Base-by-base conservation (phyloP, 1,139 yeast genomes). In the Magnusiomyces sp. region DNA sequence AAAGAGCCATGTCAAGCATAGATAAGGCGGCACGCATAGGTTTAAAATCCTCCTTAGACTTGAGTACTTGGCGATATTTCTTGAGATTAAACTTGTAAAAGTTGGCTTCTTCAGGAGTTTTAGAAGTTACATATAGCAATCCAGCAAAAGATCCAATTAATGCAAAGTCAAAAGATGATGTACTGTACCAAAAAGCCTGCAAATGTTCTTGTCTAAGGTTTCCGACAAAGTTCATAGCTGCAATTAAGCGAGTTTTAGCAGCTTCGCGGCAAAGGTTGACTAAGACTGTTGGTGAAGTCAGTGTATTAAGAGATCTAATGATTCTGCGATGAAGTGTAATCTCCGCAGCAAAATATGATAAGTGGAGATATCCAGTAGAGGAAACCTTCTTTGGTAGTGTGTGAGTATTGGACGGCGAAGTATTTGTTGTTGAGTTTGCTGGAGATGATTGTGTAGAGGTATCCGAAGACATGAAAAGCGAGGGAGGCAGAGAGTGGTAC, bases 71-170 rank as follows among this genome's bases (percentile, higher is more conserved):
- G 3, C 17, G n/a, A 16, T 39, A 39, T 31, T 31, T 19, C 14
- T 20, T 17, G 16, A 39, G 16, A 6, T 39, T n/a, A 9, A 11
- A 11, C 16, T 20, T 19, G 31, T 39, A 39, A 17, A 19, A 17
- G 14, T 20, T 20, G 5, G 13, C 27, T 14, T 39, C 42, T 10
- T 39, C 42, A 17, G 20, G 38, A 23, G 55, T 52, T 11, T 49
- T 46, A 16, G 70, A 55, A 0, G 72, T 67, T 5, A 64, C 63
- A 40, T 57, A 85, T 50, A 89, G 68, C 9, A 89, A 70, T 0
- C 94, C 83, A 0, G 95, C 95, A 73, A 89, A 89, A 0, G 92
- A 79, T 2, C 95, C 95, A 49, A 88, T 85, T 44, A 86, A 68
- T 2, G 95, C 81, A 56, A 89, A 79, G 61, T 84, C 86, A 10